A percentile compares a stretch with the other conserved stretches of the same genome.
Evolutionary conservation across 768 basidiomycete genomes (phyloP).

Genomic region (Suillus plorans): DNA sequence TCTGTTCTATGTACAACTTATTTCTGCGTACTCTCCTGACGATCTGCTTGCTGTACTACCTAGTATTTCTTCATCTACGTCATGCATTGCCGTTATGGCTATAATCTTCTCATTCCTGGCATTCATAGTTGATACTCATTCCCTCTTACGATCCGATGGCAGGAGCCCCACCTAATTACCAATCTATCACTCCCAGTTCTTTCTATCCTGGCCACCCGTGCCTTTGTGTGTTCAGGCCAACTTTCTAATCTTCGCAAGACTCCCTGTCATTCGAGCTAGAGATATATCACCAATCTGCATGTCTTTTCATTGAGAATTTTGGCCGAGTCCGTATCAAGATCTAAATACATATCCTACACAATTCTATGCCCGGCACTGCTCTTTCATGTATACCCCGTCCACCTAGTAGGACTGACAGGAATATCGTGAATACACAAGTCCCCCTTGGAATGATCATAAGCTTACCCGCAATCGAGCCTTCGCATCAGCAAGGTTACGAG

Average conservation of each 20-base stretch:
- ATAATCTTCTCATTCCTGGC: neutral
- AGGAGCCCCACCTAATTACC: neutral
- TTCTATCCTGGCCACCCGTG: neutral
- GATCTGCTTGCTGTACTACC: neutral
- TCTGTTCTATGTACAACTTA: neutral
- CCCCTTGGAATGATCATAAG: neutral
- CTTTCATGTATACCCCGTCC: neutral
- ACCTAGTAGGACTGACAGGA: neutral
- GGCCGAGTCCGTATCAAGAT: neutral
- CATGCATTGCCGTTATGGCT: neutral
- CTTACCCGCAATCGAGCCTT: neutral
- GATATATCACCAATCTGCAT: neutral
- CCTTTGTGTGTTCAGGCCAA: neutral
- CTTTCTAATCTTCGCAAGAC: neutral
- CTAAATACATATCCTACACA: neutral
- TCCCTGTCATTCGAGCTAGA: neutral
- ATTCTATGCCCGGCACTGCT: neutral
- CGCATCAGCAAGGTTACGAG: constrained; percentile 6
- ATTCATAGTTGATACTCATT: neutral
- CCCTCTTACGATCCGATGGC: neutral
- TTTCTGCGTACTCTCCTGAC: neutral
- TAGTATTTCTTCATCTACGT: neutral
- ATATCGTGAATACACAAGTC: neutral
- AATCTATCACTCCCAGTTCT: neutral
- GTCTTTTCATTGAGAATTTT: neutral